Evolutionary conservation across 192 early-diverging fungal species (phyloP), one percentile per base, ranked within the genome.

Genomic region (Funneliformis geosporum): DNA sequence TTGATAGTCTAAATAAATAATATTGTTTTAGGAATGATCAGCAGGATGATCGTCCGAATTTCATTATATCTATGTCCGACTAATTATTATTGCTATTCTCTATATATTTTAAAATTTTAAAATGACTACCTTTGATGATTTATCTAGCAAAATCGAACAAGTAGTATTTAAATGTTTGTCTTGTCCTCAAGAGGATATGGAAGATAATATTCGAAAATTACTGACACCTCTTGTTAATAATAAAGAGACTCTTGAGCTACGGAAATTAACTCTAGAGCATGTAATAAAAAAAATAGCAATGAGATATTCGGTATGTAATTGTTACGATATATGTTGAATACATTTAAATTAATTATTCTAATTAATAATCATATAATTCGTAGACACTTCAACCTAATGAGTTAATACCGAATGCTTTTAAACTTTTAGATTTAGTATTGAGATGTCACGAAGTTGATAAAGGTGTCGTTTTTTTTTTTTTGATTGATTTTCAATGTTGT

Each of bases 341-440:
- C n/a, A n/a, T n/a, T n/a, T n/a, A n/a, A n/a, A n/a, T n/a, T n/a
- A n/a, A n/a, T n/a, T n/a, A n/a, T n/a, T n/a, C n/a, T n/a, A n/a
- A n/a, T n/a, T n/a, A n/a, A n/a, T n/a, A n/a, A n/a, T n/a, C n/a
- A n/a, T n/a, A n/a, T n/a, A n/a, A 64, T 23, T 27, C 18, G 8
- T 64, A 64, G 62, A 14, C 23, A 33, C 62, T 64, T 64, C 62
- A 23, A 64, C 27, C 62, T 12, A 23, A 64, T 33, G 23, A 64
- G 11, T 28, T 64, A 25, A 27, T 64, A 25, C 62, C 62, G 27
- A 23, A 64, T 10, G 62, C 62, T 64, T 64, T 64, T 25, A 64
- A 64, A 64, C 62, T 64, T 64, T 64, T 64, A 8, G 27, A 64
- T 64, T 64, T 64, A 64, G 62, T 65, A 4, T 25, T 65, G 16